phyloP scores from a whole-genome alignment of 352 stramenopile species.

The Phytopythium boreale region DNA sequence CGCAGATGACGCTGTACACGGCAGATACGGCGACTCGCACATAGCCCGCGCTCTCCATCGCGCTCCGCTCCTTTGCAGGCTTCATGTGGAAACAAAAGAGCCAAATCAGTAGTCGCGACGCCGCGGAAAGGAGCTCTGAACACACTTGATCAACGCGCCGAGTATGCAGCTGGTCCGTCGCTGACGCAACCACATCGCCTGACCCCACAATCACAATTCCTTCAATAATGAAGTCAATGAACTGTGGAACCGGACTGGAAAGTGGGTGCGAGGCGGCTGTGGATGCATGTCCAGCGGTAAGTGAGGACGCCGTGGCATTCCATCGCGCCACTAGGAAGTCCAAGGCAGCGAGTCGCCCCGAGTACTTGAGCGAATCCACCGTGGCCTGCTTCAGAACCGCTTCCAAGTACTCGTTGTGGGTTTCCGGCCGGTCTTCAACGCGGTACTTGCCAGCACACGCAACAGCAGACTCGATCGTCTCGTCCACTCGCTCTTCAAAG shows the following conservation, averaged over 20 bases:
- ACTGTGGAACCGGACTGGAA: conserved; percentile 40
- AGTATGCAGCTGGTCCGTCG: conserved; percentile 51
- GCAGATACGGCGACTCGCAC: conserved; percentile 57
- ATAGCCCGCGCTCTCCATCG: conserved; percentile 42
- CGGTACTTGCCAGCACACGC: conserved; percentile 28
- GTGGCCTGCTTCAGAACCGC: conserved; percentile 32
- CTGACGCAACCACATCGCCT: conserved; percentile 48
- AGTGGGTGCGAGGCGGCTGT: conserved; percentile 18
- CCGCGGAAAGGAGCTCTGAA: conserved; percentile 51
- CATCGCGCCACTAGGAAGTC: conserved; percentile 61
- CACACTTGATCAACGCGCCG: conserved; percentile 66
- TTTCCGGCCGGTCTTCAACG: conserved; percentile 39
- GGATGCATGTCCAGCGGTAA: background rate
- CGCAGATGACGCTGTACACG: conserved; percentile 74
- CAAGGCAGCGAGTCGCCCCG: conserved; percentile 39
- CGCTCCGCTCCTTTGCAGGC: conserved; percentile 21
- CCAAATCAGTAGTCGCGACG: conserved; percentile 56
- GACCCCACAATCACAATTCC: conserved; percentile 43
- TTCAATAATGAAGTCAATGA: conserved; percentile 62
- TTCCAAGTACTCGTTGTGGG: conserved; percentile 33
- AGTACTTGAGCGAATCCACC: conserved; percentile 46
- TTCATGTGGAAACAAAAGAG: conserved; percentile 65
- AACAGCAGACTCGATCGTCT: conserved; percentile 47
- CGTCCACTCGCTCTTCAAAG: conserved; percentile 50
- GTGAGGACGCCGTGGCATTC: conserved; percentile 16